phyloP scores from a whole-genome alignment of 345 rosid genomes.

The Dovyalis caffra region DNA sequence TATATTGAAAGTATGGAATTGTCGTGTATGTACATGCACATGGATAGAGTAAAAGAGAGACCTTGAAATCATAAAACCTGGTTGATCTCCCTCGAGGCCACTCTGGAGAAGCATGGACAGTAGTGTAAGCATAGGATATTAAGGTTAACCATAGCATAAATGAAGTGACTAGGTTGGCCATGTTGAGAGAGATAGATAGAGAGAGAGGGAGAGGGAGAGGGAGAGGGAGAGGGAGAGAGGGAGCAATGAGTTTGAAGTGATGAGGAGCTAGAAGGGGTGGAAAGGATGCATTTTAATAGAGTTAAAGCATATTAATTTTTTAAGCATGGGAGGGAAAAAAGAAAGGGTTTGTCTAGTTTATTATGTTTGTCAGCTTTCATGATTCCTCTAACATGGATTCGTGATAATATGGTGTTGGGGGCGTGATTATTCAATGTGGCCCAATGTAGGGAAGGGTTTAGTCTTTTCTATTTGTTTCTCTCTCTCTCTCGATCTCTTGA shows the following conservation, averaged over 20 bases:
- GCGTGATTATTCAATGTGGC: conserved; percentile 52
- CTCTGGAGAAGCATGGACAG: conserved; percentile 16
- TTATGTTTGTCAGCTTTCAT: conserved; percentile 50
- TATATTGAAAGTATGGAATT: background rate
- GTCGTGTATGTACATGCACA: background rate
- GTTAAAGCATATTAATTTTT: background rate
- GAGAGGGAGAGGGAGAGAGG: background rate
- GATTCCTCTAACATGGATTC: conserved; percentile 50
- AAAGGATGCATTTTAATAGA: conserved; percentile 24
- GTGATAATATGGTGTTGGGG: conserved; percentile 62
- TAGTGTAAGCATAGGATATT: conserved; percentile 28
- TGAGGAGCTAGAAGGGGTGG: background rate
- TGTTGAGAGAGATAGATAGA: conserved; percentile 18
- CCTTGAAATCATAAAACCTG: conserved; percentile 79
- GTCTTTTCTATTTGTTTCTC: conserved; percentile 3
- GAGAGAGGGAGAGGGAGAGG: conserved; percentile 15
- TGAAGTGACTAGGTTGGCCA: conserved; percentile 35
- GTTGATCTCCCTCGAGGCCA: conserved; percentile 48
- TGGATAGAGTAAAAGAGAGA: conserved; percentile 12
- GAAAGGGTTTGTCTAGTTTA: conserved; percentile 17
- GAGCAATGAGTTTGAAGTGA: background rate
- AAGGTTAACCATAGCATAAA: conserved; percentile 33
- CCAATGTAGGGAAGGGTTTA: conserved; percentile 46
- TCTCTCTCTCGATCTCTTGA: background rate
- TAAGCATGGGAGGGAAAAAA: conserved; percentile 20